Conservation (phyloP, 352 stramenopile genomes). For the Pythium angustatum region DNA sequence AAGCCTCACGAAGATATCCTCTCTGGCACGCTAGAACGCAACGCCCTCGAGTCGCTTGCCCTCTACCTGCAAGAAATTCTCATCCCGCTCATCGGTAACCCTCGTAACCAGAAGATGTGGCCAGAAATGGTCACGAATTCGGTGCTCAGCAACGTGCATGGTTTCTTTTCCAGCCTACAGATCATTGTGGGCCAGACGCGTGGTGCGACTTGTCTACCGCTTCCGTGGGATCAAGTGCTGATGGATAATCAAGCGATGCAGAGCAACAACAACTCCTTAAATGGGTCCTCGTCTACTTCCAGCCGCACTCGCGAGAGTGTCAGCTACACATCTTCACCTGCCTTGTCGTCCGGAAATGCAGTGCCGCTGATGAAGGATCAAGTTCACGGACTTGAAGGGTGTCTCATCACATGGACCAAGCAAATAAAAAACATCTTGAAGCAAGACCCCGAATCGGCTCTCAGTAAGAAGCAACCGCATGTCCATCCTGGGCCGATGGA, state of each 20-base stretch:
- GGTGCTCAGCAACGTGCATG: slow-evolving; percentile 74
- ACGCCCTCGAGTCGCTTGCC: slow-evolving; percentile 73
- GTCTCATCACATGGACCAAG: slow-evolving; percentile 93
- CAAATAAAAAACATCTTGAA: slow-evolving; percentile 94
- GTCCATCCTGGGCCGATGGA: slow-evolving; percentile 79
- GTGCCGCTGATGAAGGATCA: slow-evolving; percentile 66
- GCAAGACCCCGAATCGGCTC: slow-evolving; percentile 78
- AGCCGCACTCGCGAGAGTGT: slow-evolving; percentile 15
- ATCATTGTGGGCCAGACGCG: slow-evolving; percentile 88
- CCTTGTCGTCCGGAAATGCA: neutral
- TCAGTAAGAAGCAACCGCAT: slow-evolving; percentile 57
- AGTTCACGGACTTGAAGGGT: slow-evolving; percentile 85
- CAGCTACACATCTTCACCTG: neutral
- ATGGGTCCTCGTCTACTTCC: neutral
- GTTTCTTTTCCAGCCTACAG: slow-evolving; percentile 84
- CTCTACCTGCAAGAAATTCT: slow-evolving; percentile 76
- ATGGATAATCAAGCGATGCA: slow-evolving; percentile 43
- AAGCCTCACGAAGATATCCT: slow-evolving; percentile 74
- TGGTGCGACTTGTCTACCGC: slow-evolving; percentile 77
- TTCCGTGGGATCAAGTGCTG: slow-evolving; percentile 79
- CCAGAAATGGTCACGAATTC: slow-evolving; percentile 81
- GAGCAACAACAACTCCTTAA: slow-evolving; percentile 10
- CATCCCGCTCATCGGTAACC: slow-evolving; percentile 74
- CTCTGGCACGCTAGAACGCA: slow-evolving; percentile 67
- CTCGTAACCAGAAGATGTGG: slow-evolving; percentile 77